Percentiles rank a stretch among this genome's conserved stretches.
Evolutionary conservation across 2,329 filamentous ascomycete species (phyloP).

Genomic region (Stagonosporopsis rhizophila): DNA sequence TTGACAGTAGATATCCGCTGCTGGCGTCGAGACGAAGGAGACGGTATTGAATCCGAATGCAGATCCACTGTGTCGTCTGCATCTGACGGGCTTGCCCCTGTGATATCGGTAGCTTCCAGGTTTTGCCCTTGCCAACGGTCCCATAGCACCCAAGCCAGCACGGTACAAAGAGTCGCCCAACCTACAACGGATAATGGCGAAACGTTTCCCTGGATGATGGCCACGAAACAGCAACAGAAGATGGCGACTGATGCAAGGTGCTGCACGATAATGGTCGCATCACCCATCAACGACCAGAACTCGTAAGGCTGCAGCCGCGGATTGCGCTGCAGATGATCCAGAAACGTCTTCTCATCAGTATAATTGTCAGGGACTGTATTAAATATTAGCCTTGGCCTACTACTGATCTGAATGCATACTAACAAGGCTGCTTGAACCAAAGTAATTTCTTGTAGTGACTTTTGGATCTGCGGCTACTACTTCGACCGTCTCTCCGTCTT

Average conservation of each 20-base stretch:
- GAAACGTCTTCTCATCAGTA: slow-evolving; percentile 94
- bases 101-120: slow-evolving; percentile 53
- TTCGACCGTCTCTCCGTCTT: slow-evolving; percentile 63
- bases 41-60: background rate
- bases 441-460: slow-evolving; percentile 92
- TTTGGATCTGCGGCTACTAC: slow-evolving; percentile 71
- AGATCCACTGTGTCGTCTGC: background rate
- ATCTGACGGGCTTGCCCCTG: background rate
- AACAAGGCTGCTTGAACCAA: slow-evolving; percentile 97
- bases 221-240: slow-evolving; percentile 92
- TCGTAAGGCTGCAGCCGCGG: slow-evolving; percentile 93
- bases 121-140: slow-evolving; percentile 86
- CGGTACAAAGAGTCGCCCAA: slow-evolving; percentile 81
- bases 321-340: slow-evolving; percentile 94
- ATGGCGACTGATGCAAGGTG: slow-evolving; percentile 95
- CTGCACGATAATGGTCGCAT: slow-evolving; percentile 95
- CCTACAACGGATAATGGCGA: slow-evolving; percentile 88
- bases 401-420: slow-evolving; percentile 36
- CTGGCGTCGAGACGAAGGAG: slow-evolving; percentile 56
- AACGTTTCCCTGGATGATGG: slow-evolving; percentile 86
- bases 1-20: slow-evolving; percentile 82
- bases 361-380: slow-evolving; percentile 92
- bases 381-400: background rate
- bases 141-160: slow-evolving; percentile 89
- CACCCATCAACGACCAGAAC: slow-evolving; percentile 95